These are phyloP conservation scores for Botrytis galanthina DNA, from an alignment of 2,329 filamentous ascomycete species.

Conservation along the genomic window DNA sequence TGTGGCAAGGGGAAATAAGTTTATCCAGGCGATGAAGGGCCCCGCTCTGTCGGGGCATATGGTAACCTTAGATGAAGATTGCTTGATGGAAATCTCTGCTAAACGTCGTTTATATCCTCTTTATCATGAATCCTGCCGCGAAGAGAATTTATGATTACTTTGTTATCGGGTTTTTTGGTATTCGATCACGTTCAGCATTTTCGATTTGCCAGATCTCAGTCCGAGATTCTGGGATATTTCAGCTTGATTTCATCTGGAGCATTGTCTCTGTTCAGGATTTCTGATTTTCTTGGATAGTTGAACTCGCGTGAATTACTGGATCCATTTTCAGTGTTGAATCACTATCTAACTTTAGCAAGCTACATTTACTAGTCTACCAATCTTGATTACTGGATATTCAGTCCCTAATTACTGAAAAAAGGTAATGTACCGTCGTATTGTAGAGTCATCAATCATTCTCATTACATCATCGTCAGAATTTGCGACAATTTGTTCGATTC, in stretches of 20 bases:
- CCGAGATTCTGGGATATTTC: not conserved
- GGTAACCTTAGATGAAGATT: accelerated
- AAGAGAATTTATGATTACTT: not conserved
- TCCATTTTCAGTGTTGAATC: not conserved
- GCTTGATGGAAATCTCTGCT: not conserved
- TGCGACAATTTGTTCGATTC: not conserved
- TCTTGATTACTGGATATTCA: not conserved
- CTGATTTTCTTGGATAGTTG: not conserved
- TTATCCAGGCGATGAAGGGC: not conserved
- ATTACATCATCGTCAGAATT: not conserved
- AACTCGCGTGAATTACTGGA: not conserved
- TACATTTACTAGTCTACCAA: not conserved
- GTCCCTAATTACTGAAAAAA: not conserved
- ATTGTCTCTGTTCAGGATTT: not conserved
- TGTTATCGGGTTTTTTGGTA: not conserved
- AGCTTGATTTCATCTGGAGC: not conserved
- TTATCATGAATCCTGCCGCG: not conserved
- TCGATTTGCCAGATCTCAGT: not conserved
- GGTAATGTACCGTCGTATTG: not conserved
- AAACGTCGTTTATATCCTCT: accelerated
- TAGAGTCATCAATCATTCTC: not conserved
- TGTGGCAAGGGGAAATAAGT: accelerated
- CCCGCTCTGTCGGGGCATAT: not conserved
- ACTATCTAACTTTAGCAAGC: no score
- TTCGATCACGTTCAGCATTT: not conserved